Percentiles rank a stretch among this genome's conserved stretches.
phyloP scores from a whole-genome alignment of 1,284 basidiomycete genomes.

The Baeospora myosura region DNA sequence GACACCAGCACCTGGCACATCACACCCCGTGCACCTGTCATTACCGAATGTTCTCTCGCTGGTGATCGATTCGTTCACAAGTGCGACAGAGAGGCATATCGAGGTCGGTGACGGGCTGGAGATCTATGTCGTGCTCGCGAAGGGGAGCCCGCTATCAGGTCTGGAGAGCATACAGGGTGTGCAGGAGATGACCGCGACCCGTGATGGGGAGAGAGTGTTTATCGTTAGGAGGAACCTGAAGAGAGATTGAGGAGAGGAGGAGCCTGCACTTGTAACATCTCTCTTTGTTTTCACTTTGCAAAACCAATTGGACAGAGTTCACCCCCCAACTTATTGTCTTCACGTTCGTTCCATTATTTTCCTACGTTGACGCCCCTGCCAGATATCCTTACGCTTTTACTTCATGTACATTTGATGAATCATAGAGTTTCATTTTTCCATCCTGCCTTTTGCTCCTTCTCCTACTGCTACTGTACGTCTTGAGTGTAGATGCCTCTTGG shows the following conservation, averaged over 20 bases:
- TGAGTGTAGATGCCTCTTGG: no score
- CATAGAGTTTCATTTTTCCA: no score
- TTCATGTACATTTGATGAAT: no score
- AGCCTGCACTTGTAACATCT: no score
- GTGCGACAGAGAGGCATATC: conserved; percentile 93
- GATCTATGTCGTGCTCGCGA: conserved; percentile 78
- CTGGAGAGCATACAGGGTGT: conserved; percentile 51
- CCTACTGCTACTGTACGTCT: no score
- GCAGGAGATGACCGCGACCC: conserved; percentile 52
- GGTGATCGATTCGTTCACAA: conserved; percentile 89
- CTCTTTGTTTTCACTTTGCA: no score
- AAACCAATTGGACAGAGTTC: no score
- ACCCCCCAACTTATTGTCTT: no score
- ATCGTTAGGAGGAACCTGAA: conserved; percentile 69
- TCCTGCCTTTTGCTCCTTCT: no score
- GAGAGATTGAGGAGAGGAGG: conserved; percentile 59
- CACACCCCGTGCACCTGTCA: conserved; percentile 76
- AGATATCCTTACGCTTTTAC: no score
- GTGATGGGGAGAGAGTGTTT: conserved; percentile 67
- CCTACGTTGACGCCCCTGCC: no score
- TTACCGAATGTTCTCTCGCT: conserved; percentile 74
- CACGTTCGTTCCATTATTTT: no score
- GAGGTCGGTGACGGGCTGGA: conserved; percentile 95
- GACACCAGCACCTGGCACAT: conserved; percentile 52
- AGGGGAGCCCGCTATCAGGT: conserved; percentile 56